Evolutionary conservation across 352 stramenopile genomes (phyloP).

Genomic region (Globisporangium mamillatum): DNA sequence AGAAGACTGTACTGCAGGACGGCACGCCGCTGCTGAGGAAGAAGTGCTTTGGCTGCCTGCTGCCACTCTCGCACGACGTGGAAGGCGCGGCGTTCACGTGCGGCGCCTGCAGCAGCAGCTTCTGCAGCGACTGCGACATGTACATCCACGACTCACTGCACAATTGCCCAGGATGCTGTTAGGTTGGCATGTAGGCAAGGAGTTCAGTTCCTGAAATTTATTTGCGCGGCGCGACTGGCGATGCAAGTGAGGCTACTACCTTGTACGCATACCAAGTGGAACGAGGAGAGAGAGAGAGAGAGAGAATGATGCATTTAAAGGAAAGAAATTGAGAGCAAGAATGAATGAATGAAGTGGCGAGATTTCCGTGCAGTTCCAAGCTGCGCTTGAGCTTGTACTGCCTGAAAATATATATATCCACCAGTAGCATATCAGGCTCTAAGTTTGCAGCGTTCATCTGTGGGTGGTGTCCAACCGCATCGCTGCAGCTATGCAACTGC

Average conservation of each 20-base stretch:
- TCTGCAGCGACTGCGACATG: conserved; percentile 97
- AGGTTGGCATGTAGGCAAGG: background rate
- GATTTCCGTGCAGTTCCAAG: background rate
- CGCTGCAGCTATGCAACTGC: too few species aligned
- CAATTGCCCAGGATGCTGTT: conserved; percentile 96
- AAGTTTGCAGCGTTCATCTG: too few species aligned
- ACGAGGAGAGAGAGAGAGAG: too few species aligned
- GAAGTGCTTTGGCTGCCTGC: conserved; percentile 83
- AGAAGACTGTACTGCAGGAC: conserved; percentile 54
- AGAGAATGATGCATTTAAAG: background rate
- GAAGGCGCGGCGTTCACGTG: conserved; percentile 79
- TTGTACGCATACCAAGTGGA: background rate
- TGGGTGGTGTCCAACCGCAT: too few species aligned
- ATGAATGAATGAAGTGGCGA: too few species aligned
- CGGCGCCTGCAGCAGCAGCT: conserved; percentile 87
- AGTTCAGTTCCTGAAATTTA: background rate
- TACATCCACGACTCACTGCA: conserved; percentile 98
- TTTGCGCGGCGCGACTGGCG: background rate
- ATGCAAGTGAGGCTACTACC: background rate
- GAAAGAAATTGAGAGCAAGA: too few species aligned
- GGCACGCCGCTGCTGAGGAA: conserved; percentile 22
- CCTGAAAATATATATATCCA: too few species aligned
- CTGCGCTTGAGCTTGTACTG: too few species aligned
- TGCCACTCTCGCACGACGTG: conserved; percentile 45
- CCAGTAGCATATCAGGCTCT: too few species aligned